phyloP scores from a whole-genome alignment of 352 stramenopile genomes.

The Pythium phragmitis region DNA sequence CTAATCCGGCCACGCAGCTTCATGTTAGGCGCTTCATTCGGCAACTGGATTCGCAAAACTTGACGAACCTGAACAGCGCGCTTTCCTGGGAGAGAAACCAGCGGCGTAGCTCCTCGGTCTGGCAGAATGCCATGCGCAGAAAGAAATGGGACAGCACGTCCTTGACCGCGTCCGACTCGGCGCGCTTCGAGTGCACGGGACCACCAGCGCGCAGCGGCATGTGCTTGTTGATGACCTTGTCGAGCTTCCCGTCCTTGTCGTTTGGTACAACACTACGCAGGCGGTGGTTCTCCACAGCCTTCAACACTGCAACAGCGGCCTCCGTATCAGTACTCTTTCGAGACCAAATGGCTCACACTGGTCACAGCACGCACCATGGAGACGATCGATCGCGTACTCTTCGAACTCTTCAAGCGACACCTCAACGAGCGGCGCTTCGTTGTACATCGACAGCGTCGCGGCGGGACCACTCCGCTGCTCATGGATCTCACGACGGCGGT shows the following conservation, averaged over 20 bases:
- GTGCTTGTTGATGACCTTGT: constrained; percentile 87
- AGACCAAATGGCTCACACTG: not conserved
- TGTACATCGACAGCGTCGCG: constrained; percentile 93
- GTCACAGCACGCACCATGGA: constrained; percentile 64
- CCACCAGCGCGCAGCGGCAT: constrained; percentile 59
- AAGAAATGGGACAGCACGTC: constrained; percentile 98
- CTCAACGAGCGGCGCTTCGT: constrained; percentile 91
- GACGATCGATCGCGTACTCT: constrained; percentile 94
- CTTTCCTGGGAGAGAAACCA: constrained; percentile 98
- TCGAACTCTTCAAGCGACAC: constrained; percentile 98
- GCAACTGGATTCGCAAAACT: not conserved
- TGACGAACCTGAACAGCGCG: constrained; percentile 84
- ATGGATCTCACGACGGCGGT: constrained; percentile 56
- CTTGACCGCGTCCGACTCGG: constrained; percentile 75
- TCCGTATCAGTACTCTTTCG: not conserved
- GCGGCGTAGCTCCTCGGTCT: constrained; percentile 95
- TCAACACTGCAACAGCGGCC: constrained; percentile 47
- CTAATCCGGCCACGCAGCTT: not conserved
- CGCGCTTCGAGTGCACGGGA: constrained; percentile 43
- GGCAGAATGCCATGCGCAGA: constrained; percentile 96
- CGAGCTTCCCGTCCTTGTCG: constrained; percentile 69
- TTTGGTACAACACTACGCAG: constrained; percentile 69
- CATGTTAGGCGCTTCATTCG: not conserved
- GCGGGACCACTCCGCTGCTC: constrained; percentile 38
- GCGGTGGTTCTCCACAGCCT: constrained; percentile 86